Conservation (phyloP, 805 yeast genomes). For the Saturnispora hagleri region DNA sequence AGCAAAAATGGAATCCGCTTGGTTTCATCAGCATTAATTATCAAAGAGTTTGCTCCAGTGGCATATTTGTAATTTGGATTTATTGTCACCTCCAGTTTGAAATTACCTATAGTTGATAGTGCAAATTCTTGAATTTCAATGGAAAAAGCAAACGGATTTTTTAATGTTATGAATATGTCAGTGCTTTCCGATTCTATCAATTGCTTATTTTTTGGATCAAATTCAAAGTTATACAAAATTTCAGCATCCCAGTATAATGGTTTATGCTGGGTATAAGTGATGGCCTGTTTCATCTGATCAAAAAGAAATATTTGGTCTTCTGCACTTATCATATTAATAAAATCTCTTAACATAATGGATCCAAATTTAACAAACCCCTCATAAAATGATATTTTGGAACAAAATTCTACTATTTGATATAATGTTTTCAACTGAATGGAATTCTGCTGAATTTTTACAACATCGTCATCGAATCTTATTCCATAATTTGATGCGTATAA, state of each 20-base stretch:
- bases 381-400: constrained; percentile 41
- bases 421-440: constrained; percentile 34
- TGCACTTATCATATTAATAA: constrained; percentile 41
- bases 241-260: constrained; percentile 66
- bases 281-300: constrained; percentile 27
- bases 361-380: constrained; percentile 38
- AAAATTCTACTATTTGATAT: constrained; percentile 38
- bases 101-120: constrained; percentile 25
- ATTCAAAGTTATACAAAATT: constrained; percentile 27
- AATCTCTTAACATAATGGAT: constrained; percentile 46
- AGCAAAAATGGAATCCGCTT: constrained; percentile 35
- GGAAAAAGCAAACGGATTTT: constrained; percentile 76
- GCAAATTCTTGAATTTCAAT: constrained; percentile 46
- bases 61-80: constrained; percentile 1
- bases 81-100: constrained; percentile 17
- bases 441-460: constrained; percentile 5
- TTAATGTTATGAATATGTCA: constrained; percentile 47
- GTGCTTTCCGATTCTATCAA: constrained; percentile 56
- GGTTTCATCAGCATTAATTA: constrained; percentile 31
- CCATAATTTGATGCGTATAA: constrained; percentile 46
- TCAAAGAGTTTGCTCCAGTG: constrained; percentile 22
- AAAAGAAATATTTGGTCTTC: constrained; percentile 47
- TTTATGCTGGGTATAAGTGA: background rate
- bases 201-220: constrained; percentile 11
- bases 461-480: constrained; percentile 20